Conservation (phyloP, 2,329 filamentous ascomycete genomes). For the Pochonia chlamydosporia region DNA sequence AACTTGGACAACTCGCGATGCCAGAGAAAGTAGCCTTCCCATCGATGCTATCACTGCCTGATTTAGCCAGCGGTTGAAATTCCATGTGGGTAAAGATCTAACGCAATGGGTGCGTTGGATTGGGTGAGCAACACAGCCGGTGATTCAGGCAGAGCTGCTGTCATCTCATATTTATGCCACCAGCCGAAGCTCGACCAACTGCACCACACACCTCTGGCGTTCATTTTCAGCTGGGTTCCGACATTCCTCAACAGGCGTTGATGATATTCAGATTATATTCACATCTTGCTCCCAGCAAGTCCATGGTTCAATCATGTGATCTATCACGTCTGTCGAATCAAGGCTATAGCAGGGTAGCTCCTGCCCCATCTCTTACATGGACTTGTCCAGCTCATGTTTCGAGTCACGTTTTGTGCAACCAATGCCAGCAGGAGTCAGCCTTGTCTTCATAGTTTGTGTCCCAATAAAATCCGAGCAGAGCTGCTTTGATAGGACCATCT, state of each 20-base stretch:
- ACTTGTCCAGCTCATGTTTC: background rate
- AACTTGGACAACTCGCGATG: background rate
- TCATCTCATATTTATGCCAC: background rate
- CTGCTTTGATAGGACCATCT: background rate
- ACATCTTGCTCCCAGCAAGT: background rate
- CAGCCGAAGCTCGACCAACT: background rate
- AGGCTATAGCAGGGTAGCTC: constrained; percentile 9
- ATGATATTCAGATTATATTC: background rate
- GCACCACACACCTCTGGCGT: background rate
- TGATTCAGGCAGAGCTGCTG: background rate
- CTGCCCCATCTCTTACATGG: constrained; percentile 6
- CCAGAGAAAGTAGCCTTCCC: background rate
- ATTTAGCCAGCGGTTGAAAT: too few relatives aligned
- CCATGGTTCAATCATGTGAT: constrained; percentile 16
- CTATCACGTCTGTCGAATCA: constrained; percentile 10
- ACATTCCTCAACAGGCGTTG: background rate
- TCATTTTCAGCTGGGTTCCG: background rate
- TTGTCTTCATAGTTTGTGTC: background rate
- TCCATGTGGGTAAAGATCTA: background rate
- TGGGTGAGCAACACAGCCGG: background rate
- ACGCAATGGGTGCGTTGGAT: background rate
- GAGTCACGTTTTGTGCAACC: constrained; percentile 1
- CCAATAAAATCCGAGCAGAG: constrained; percentile 2
- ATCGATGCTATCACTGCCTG: too few relatives aligned
- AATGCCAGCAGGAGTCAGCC: background rate